Conservation (phyloP, 345 rosid species). For the Toxicodendron radicans region DNA sequence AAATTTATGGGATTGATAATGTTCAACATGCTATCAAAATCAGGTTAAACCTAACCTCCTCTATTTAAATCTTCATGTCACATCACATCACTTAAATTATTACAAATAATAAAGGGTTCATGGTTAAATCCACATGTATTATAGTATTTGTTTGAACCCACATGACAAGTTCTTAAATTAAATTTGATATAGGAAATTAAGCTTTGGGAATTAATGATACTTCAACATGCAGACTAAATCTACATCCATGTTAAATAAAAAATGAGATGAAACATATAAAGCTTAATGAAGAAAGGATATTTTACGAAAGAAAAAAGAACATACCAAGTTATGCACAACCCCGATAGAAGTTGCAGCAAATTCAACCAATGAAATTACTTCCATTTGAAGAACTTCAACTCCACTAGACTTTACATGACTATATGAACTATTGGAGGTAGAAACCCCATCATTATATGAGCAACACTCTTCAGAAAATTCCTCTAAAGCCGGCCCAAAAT, state of each 20-base stretch:
- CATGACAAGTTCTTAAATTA: background rate
- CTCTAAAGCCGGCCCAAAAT: slow-evolving; percentile 43
- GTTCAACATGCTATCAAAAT: background rate
- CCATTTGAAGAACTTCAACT: slow-evolving; percentile 55
- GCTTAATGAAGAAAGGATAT: slow-evolving; percentile 9
- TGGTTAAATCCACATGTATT: background rate
- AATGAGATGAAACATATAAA: slow-evolving; percentile 20
- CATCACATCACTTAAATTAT: background rate
- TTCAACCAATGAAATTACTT: slow-evolving; percentile 59
- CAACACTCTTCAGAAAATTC: slow-evolving; percentile 35
- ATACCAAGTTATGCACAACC: slow-evolving; percentile 59
- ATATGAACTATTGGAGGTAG: slow-evolving; percentile 23
- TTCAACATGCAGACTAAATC: slow-evolving; percentile 10
- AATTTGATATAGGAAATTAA: background rate
- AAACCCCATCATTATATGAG: slow-evolving; percentile 19
- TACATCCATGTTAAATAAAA: slow-evolving; percentile 8
- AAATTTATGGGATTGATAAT: no score
- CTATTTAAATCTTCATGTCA: background rate
- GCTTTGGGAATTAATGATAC: background rate
- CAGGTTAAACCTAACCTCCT: background rate
- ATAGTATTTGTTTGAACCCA: background rate
- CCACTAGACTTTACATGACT: slow-evolving; percentile 29
- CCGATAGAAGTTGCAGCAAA: slow-evolving; percentile 59
- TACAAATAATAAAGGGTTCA: background rate
- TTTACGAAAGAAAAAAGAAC: slow-evolving; percentile 17